A percentile compares a stretch with the other conserved stretches of the same genome.
phyloP scores from a whole-genome alignment of 108 stramenopile genomes.

The Nitzschia putrida region DNA sequence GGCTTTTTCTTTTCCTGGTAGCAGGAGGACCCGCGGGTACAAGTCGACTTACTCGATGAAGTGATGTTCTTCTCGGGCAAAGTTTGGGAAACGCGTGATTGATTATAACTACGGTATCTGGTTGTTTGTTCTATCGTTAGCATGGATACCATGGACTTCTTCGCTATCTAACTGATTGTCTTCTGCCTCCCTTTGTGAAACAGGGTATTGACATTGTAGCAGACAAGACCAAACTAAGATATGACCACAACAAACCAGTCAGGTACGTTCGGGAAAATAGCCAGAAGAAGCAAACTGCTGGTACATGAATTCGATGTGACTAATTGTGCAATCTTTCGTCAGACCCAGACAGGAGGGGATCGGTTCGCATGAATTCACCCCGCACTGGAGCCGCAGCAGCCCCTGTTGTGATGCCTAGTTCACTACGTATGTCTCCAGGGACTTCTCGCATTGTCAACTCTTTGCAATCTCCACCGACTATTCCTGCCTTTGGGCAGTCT shows the following conservation, averaged over 20 bases:
- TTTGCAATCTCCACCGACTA: background rate
- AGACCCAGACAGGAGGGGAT: background rate
- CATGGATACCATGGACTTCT: background rate
- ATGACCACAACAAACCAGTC: background rate
- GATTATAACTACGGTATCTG: conserved; percentile 4
- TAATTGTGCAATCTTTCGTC: background rate
- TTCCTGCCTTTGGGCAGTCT: background rate
- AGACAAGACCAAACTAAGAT: background rate
- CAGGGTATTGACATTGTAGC: background rate
- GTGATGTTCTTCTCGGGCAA: no score
- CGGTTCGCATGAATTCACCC: conserved; percentile 5
- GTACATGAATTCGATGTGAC: background rate
- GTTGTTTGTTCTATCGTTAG: background rate
- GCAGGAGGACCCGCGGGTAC: no score
- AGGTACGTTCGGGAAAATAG: background rate
- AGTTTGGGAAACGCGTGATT: no score
- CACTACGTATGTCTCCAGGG: background rate
- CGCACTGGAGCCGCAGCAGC: conserved; percentile 21
- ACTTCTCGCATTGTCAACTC: background rate
- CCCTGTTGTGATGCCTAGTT: conserved; percentile 14
- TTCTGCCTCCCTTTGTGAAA: background rate
- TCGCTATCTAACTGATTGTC: background rate
- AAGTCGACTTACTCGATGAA: no score
- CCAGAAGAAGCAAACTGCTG: background rate
- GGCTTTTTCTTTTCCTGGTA: no score